phyloP scores from a whole-genome alignment of 306 rosid genomes.

The Citrullus mucosospermus region DNA sequence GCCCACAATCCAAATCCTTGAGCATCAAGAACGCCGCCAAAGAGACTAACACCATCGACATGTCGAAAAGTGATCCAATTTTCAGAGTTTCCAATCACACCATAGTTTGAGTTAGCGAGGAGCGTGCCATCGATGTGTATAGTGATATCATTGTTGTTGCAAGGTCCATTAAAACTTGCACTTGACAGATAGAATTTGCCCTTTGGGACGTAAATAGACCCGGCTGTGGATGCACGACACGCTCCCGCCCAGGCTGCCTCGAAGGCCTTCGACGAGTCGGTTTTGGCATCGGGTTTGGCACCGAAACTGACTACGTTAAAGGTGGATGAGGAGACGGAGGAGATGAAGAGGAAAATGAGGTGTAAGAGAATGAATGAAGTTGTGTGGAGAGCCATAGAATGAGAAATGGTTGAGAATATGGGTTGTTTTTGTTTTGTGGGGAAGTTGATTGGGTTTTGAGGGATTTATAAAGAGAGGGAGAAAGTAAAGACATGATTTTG shows the following conservation, averaged over 20 bases:
- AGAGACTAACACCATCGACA: conserved; percentile 23
- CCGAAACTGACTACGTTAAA: conserved; percentile 38
- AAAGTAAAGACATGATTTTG: no score
- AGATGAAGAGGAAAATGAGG: neutral
- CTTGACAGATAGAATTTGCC: conserved; percentile 38
- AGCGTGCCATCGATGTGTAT: conserved; percentile 42
- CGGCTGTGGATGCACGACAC: conserved; percentile 16
- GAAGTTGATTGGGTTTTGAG: neutral
- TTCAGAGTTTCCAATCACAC: conserved; percentile 30
- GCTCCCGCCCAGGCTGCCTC: conserved; percentile 36
- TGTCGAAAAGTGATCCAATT: conserved; percentile 41
- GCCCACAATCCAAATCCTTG: conserved; percentile 1
- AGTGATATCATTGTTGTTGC: conserved; percentile 22
- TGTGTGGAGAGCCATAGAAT: neutral
- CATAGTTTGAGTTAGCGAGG: conserved; percentile 12
- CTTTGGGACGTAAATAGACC: conserved; percentile 30
- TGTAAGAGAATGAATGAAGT: neutral
- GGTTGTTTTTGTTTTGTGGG: neutral
- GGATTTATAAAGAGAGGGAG: neutral
- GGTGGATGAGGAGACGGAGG: neutral
- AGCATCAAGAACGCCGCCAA: conserved; percentile 44
- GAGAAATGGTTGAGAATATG: neutral
- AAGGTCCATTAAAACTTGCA: conserved; percentile 37
- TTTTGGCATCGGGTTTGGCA: conserved; percentile 36
- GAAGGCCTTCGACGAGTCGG: conserved; percentile 36